phyloP scores from a whole-genome alignment of 208 protist genomes.

The Angomonas deanei region DNA sequence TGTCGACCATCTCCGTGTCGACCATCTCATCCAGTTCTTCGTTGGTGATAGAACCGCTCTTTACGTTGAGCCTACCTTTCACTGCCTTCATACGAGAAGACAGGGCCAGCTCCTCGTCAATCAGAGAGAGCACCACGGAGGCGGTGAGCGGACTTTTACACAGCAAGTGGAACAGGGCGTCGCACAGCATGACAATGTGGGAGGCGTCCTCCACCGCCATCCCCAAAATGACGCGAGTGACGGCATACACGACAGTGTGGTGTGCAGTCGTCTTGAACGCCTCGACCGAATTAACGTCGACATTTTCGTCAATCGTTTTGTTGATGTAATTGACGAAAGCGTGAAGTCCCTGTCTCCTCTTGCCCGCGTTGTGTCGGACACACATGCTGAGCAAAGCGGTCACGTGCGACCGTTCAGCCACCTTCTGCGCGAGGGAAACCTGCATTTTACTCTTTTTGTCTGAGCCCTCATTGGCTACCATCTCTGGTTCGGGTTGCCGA shows the following conservation, averaged over 20 bases:
- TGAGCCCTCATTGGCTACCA: conserved; percentile 5
- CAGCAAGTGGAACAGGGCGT: conserved; percentile 65
- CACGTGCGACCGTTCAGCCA: conserved; percentile 76
- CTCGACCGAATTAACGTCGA: conserved; percentile 67
- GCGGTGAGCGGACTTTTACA: conserved; percentile 42
- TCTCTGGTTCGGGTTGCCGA: conserved; percentile 4
- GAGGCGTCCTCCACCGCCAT: conserved; percentile 82
- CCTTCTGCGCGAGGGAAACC: conserved; percentile 55
- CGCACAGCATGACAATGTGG: conserved; percentile 68
- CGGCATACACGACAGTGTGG: conserved; percentile 72
- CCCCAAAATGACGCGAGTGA: conserved; percentile 77
- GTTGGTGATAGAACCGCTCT: conserved; percentile 9
- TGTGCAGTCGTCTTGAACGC: conserved; percentile 62
- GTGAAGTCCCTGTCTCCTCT: conserved; percentile 74
- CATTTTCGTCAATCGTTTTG: conserved; percentile 33
- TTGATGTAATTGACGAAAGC: conserved; percentile 83
- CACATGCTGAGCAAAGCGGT: conserved; percentile 82
- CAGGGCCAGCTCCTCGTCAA: conserved; percentile 72
- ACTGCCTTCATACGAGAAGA: conserved; percentile 58
- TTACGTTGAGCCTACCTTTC: conserved; percentile 31
- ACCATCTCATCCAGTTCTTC: conserved; percentile 40
- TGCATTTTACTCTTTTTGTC: conserved; percentile 42
- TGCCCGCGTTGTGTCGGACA: conserved; percentile 65
- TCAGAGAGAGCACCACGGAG: conserved; percentile 55
- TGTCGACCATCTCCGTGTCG: conserved; percentile 72